These are phyloP conservation scores for Colletotrichum theobromicola DNA, from an alignment of 2,329 filamentous ascomycete genomes.

Conservation along the genomic window DNA sequence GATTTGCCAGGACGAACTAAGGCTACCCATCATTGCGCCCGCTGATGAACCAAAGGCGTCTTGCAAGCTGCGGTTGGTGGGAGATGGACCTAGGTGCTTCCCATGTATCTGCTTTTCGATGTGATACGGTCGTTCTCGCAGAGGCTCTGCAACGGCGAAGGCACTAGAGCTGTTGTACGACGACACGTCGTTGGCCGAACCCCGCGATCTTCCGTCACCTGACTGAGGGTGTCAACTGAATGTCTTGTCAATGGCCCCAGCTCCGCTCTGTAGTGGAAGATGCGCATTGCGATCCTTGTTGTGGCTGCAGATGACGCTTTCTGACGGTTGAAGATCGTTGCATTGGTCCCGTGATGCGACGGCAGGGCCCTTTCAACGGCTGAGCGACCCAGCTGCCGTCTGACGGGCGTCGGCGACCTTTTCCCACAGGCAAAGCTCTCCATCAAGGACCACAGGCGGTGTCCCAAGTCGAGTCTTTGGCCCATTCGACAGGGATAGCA, in stretches of 20 bases:
- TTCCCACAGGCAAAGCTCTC: neutral
- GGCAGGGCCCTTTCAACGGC: neutral
- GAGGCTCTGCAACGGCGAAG: neutral
- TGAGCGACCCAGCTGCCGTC: neutral
- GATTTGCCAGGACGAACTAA: neutral
- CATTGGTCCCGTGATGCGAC: neutral
- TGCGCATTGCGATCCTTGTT: neutral
- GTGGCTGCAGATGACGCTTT: neutral
- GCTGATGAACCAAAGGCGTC: neutral
- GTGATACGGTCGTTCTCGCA: neutral
- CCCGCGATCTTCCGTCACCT: neutral
- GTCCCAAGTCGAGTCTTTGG: neutral
- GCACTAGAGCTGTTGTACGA: neutral
- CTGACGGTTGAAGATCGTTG: neutral
- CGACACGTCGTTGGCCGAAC: neutral
- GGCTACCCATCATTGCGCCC: neutral
- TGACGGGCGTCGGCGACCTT: neutral
- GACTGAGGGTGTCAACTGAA: neutral
- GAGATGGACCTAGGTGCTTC: neutral
- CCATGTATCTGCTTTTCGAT: neutral
- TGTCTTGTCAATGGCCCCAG: neutral
- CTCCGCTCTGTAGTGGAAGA: neutral
- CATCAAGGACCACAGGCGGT: neutral
- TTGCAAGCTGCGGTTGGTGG: neutral
- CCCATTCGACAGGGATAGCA: neutral